phyloP scores from a whole-genome alignment of 1,284 basidiomycete genomes.

The Trametes polyzona region DNA sequence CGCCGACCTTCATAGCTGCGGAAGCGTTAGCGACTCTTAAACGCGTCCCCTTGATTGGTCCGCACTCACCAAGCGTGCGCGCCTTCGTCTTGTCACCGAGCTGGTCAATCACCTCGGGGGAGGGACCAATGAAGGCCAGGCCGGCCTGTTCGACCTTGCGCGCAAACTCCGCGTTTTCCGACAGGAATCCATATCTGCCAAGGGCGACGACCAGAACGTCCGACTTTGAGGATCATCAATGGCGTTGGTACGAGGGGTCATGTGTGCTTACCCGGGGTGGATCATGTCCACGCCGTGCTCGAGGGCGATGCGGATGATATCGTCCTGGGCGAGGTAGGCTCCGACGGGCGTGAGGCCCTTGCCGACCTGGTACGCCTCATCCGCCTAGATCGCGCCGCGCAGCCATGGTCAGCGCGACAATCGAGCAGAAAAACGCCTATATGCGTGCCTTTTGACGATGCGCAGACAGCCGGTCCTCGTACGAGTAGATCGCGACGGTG shows the following conservation, averaged over 20 bases:
- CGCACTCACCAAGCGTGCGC: constrained; percentile 70
- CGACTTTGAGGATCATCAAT: constrained; percentile 26
- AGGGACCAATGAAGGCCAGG: constrained; percentile 95
- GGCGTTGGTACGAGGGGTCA: constrained; percentile 8
- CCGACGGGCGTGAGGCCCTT: constrained; percentile 94
- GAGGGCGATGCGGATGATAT: constrained; percentile 93
- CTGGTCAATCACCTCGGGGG: constrained; percentile 96
- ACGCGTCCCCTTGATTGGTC: too few relatives aligned
- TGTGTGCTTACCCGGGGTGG: constrained; percentile 81
- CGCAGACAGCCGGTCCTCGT: constrained; percentile 95
- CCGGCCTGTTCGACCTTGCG: constrained; percentile 97
- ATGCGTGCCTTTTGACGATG: constrained; percentile 91
- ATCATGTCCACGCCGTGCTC: constrained; percentile 99
- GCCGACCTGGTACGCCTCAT: constrained; percentile 98
- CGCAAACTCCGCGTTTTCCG: constrained; percentile 96
- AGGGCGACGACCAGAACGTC: background rate
- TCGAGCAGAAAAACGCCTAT: background rate
- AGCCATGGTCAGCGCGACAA: constrained; percentile 1
- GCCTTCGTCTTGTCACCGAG: constrained; percentile 99
- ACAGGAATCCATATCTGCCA: constrained; percentile 94
- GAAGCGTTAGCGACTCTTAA: background rate
- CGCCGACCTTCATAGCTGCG: constrained; percentile 82
- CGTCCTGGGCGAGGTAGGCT: constrained; percentile 97
- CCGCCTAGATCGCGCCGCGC: constrained; percentile 73
- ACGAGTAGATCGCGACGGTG: constrained; percentile 98